Evolutionary conservation across 2,329 filamentous ascomycete genomes (phyloP).

Genomic region (Epichloe typhina): DNA sequence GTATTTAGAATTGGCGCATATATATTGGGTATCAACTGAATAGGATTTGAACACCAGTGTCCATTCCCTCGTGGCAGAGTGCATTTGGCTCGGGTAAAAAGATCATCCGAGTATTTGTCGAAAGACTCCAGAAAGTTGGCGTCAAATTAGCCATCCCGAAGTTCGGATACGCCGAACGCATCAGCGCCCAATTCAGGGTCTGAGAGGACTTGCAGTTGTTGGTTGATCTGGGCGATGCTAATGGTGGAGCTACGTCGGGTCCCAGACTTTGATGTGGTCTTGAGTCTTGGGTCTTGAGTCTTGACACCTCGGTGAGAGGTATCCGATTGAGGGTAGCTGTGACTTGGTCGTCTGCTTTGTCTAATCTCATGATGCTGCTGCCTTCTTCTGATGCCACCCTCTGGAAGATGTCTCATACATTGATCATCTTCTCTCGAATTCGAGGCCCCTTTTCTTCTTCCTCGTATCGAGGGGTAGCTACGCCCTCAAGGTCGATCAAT

Average conservation of each 20-base stretch:
- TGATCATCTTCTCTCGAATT: neutral
- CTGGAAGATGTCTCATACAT: neutral
- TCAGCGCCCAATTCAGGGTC: slow-evolving; percentile 23
- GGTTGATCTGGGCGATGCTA: slow-evolving; percentile 20
- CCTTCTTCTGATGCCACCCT: neutral
- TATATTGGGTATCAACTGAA: slow-evolving; percentile 7
- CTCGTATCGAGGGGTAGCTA: neutral
- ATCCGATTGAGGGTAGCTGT: slow-evolving; percentile 4
- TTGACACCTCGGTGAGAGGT: slow-evolving; percentile 7
- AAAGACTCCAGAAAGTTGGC: slow-evolving; percentile 32
- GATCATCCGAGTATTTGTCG: slow-evolving; percentile 21
- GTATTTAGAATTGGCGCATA: slow-evolving; percentile 4
- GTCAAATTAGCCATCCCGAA: slow-evolving; percentile 35
- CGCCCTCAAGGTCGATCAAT: neutral
- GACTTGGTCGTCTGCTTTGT: neutral
- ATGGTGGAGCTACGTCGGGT: slow-evolving; percentile 15
- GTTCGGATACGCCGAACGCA: slow-evolving; percentile 30
- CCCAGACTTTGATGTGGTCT: neutral
- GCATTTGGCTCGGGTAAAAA: slow-evolving; percentile 26
- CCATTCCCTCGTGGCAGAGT: slow-evolving; percentile 26
- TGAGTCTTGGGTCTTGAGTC: too few species aligned
- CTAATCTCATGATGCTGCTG: neutral
- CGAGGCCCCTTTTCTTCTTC: neutral
- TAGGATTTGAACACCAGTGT: neutral
- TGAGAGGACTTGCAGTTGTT: slow-evolving; percentile 15